Evolutionary conservation across 306 rosid species (phyloP).

Genomic region (Ziziphus jujuba): DNA sequence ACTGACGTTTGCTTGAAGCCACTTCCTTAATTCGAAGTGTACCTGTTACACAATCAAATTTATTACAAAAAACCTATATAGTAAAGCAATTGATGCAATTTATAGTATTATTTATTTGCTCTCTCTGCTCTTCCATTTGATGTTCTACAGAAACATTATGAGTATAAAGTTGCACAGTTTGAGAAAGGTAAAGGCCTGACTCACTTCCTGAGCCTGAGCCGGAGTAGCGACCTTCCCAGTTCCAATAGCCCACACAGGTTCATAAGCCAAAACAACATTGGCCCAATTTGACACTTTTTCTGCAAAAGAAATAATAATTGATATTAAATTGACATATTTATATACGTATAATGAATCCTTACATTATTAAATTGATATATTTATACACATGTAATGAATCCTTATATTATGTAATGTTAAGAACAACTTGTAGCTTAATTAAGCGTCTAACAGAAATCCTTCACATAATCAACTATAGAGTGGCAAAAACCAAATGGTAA

Average conservation of each 20-base stretch:
- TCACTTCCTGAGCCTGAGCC: conserved; percentile 55
- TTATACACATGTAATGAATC: background rate
- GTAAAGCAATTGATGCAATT: background rate
- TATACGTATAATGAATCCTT: background rate
- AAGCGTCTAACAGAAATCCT: no score
- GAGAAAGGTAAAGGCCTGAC: conserved; percentile 9
- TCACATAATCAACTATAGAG: no score
- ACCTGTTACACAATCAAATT: conserved; percentile 25
- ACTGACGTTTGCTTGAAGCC: conserved; percentile 37
- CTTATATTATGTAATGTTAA: no score
- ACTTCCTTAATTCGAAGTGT: conserved; percentile 44
- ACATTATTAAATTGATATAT: background rate
- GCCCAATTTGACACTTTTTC: conserved; percentile 56
- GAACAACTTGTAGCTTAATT: no score
- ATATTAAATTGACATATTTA: background rate
- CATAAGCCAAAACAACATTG: conserved; percentile 76
- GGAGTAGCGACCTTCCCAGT: conserved; percentile 89
- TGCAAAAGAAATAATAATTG: conserved; percentile 33
- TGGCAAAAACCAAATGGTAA: no score
- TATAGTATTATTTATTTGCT: no score
- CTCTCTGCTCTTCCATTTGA: no score
- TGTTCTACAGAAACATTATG: background rate
- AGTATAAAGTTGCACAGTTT: background rate
- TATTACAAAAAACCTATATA: background rate
- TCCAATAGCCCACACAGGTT: conserved; percentile 95